Evolutionary conservation across 768 basidiomycete genomes (phyloP), one percentile per base, ranked within the genome.

Genomic region (Agrocybe praecox): DNA sequence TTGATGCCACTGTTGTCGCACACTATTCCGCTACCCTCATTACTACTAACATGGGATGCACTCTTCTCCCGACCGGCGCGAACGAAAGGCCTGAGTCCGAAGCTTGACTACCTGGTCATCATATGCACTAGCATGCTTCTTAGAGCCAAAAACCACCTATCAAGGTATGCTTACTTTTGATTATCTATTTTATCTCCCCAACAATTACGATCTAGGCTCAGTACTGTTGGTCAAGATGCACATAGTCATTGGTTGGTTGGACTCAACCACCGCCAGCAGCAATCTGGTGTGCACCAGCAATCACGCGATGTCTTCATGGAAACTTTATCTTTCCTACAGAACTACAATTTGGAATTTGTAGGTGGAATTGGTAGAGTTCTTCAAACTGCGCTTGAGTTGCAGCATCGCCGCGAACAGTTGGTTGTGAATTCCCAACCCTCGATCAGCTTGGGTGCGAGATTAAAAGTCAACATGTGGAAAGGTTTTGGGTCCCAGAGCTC

Each of bases 281-380:
- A 81, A 2, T 75, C 81, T 12, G 66, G 80, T 34, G 79, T 80
- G 74, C 80, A 85, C 56, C 79, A 80, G 74, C 79, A 85, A 57
- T 70, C 83, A 2, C 80, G 81, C 11, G 86, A 91, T 58, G 84
- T 82, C 0, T 91, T 92, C 65, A 70, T 83, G 49, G 84, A 90
- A 62, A 86, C 85, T 23, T 80, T 89, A 62, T 69, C 80, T 1
- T 75, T 90, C 24, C 79, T 93, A 19, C 86, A 85, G 61, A 68
- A 66, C 19, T 93, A 90, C 69, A 86, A 89, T 21, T 66, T 90
- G 36, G 76, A 83, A 42, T 74, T 80, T 3, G 81, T 84, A 5
- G 89, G 90, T 1, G 90, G 90, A 7, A 78, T 90, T 26, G 91
- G 90, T 43, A 76, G 80, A 42, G 75, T 93, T 11, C 71, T 93